Percentiles rank a stretch among this genome's conserved stretches.
Conservation (phyloP, 495 filamentous ascomycete species). For the Neurospora tetrasperma region DNA sequence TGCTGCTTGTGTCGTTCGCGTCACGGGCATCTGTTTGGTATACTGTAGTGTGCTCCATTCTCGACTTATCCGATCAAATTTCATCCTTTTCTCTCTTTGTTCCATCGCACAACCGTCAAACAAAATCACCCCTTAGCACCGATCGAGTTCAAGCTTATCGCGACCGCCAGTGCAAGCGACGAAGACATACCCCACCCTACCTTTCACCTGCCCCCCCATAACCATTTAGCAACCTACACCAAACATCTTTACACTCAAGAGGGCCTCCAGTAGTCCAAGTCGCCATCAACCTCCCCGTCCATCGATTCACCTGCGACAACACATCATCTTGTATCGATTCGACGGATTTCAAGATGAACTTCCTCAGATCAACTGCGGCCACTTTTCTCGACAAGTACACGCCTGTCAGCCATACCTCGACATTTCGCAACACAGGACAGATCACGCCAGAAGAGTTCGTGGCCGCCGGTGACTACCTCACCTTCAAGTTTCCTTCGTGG, state of each 20-base stretch:
- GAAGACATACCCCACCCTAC: background rate
- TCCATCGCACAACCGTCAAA: background rate
- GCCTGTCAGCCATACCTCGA: constrained; percentile 78
- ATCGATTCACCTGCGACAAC: background rate
- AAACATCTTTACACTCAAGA: background rate
- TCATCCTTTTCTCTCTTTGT: background rate
- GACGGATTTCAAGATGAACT: constrained; percentile 32
- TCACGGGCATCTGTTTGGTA: background rate
- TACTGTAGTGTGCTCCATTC: background rate
- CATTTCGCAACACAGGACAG: constrained; percentile 85
- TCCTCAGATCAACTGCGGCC: constrained; percentile 71
- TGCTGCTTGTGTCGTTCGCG: background rate
- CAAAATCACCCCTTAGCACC: background rate
- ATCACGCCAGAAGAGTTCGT: constrained; percentile 98
- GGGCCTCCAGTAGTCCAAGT: background rate
- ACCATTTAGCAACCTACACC: background rate
- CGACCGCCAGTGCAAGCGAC: background rate
- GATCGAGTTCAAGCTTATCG: background rate
- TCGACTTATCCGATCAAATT: background rate
- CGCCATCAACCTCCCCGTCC: background rate
- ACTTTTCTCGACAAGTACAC: constrained; percentile 82
- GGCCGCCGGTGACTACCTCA: constrained; percentile 91
- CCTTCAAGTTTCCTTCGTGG: constrained; percentile 99
- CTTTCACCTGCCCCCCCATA: background rate
- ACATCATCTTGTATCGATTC: background rate